Evolutionary conservation across 306 rosid genomes (phyloP).

Genomic region (Rosa rugosa): DNA sequence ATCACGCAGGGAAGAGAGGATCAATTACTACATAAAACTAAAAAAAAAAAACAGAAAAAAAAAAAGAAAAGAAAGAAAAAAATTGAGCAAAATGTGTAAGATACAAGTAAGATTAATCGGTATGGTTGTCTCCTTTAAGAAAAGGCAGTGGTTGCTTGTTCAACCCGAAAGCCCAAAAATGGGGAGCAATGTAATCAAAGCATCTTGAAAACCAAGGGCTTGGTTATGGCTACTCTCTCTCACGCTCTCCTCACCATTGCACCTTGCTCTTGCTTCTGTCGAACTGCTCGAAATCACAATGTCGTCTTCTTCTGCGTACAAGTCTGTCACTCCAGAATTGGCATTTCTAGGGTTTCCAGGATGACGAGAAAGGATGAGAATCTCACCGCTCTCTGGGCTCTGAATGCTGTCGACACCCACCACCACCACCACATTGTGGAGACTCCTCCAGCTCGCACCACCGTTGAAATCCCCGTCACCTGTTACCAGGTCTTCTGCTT

Average conservation of each 20-base stretch:
- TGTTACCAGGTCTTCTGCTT: conserved; percentile 73
- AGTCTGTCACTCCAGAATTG: conserved; percentile 22
- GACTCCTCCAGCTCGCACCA: conserved; percentile 30
- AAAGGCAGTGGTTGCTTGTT: neutral
- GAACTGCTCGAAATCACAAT: conserved; percentile 19
- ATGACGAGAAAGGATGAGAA: conserved; percentile 35
- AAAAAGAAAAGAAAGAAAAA: too few species aligned
- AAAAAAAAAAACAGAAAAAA: too few species aligned
- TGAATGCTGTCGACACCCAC: conserved; percentile 52
- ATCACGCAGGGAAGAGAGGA: too few species aligned
- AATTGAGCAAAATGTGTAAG: too few species aligned
- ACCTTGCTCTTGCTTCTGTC: conserved; percentile 36
- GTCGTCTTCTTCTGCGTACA: conserved; percentile 32
- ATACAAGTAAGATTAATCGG: neutral
- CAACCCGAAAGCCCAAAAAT: neutral
- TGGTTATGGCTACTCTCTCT: conserved; percentile 61
- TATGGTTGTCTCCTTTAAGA: neutral
- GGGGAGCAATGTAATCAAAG: neutral
- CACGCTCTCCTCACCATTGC: conserved; percentile 44
- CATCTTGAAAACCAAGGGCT: neutral
- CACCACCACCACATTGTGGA: conserved; percentile 44
- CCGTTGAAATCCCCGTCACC: conserved; percentile 72
- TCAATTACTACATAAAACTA: too few species aligned
- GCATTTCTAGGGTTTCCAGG: conserved; percentile 36
- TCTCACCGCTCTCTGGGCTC: conserved; percentile 43